These are phyloP conservation scores for Tuber melanosporum DNA, from an alignment of 495 filamentous ascomycete species.

Conservation along the genomic window DNA sequence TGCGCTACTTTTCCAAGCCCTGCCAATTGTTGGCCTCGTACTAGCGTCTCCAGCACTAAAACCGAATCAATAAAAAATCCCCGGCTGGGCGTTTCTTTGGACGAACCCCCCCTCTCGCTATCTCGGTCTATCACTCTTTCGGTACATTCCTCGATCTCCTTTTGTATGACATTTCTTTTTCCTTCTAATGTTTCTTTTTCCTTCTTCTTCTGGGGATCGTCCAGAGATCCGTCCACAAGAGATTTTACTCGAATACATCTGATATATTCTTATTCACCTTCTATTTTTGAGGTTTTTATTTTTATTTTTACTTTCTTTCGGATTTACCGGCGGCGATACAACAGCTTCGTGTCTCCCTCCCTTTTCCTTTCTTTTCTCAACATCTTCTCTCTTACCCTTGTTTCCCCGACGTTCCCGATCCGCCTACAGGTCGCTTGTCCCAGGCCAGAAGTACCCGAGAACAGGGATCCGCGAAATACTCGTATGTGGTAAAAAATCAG, in stretches of 20 bases:
- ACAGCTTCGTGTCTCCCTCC: not conserved
- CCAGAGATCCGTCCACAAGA: not conserved
- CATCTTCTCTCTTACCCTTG: not conserved
- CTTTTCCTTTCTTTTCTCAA: not conserved
- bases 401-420: not conserved
- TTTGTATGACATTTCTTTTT: not conserved
- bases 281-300: not conserved
- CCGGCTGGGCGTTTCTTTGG: slow-evolving; percentile 32
- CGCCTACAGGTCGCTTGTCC: not conserved
- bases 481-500: not conserved
- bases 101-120: slow-evolving; percentile 21
- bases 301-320: not conserved
- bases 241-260: not conserved
- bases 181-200: not conserved
- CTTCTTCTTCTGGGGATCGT: not conserved
- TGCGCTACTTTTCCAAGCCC: slow-evolving; percentile 20
- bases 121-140: not conserved
- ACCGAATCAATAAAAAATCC: slow-evolving; percentile 27
- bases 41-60: slow-evolving; percentile 18
- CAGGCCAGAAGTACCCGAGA: not conserved
- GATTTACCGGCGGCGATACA: not conserved
- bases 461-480: not conserved
- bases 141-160: not conserved
- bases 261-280: not conserved
- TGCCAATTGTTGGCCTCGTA: slow-evolving; percentile 11